phyloP scores from a whole-genome alignment of 139 green algal species.

The Chlorella sp. region DNA sequence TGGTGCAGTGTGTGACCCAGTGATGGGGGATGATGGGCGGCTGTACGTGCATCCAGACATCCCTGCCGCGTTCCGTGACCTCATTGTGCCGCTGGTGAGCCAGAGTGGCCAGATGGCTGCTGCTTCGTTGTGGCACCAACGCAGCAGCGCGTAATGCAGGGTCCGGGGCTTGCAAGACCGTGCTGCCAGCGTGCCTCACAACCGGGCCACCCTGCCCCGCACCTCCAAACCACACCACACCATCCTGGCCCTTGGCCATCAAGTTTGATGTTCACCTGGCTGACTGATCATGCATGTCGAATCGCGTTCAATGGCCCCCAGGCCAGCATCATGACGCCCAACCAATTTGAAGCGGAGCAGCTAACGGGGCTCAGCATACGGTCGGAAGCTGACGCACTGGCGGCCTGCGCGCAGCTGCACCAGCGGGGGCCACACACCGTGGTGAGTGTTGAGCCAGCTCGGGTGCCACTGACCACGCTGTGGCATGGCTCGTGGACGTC shows the following conservation, averaged over 20 bases:
- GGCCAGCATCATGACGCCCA: conserved; percentile 85
- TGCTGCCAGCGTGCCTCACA: no score
- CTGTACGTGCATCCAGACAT: conserved; percentile 85
- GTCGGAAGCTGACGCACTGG: conserved; percentile 60
- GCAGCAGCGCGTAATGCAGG: no score
- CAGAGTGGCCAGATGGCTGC: no score
- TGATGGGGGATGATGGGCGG: conserved; percentile 90
- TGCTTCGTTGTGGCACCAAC: no score
- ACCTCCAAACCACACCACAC: no score
- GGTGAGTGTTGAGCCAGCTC: conserved; percentile 48
- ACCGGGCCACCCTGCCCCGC: no score
- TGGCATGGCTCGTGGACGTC: not conserved
- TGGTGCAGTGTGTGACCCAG: conserved; percentile 91
- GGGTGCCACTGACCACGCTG: not conserved
- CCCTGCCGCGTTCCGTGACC: conserved; percentile 66
- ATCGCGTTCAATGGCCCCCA: no score
- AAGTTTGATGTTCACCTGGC: no score
- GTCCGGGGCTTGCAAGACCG: no score
- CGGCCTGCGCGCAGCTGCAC: conserved; percentile 71
- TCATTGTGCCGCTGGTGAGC: conserved; percentile 65
- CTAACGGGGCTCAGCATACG: conserved; percentile 71
- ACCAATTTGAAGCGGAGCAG: conserved; percentile 90
- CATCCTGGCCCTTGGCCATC: no score
- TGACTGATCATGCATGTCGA: no score
- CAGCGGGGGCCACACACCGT: conserved; percentile 73